Conservation (phyloP, 257 asterid genomes). For the Buddleja alternifolia region DNA sequence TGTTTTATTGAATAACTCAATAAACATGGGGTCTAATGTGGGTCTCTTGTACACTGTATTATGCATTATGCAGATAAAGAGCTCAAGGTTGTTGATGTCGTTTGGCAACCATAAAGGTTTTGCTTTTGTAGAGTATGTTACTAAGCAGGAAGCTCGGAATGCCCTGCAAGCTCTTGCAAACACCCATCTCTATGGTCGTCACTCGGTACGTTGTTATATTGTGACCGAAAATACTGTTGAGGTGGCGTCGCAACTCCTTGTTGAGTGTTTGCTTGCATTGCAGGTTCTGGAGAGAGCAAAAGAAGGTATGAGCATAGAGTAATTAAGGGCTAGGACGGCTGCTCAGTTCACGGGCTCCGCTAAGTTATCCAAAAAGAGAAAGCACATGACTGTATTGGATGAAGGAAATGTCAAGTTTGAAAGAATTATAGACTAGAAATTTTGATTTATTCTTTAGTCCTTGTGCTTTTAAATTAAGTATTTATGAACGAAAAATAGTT, state of each 20-base stretch:
- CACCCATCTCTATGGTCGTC: conserved; percentile 97
- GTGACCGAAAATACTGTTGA: neutral
- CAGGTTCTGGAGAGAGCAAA: conserved; percentile 96
- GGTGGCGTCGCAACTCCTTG: neutral
- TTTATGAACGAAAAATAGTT: no score
- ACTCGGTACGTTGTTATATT: conserved; percentile 66
- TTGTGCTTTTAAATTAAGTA: neutral
- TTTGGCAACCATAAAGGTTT: conserved; percentile 90
- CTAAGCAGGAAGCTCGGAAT: conserved; percentile 88
- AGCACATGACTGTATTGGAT: conserved; percentile 55
- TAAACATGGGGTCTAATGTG: no score
- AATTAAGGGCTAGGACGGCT: conserved; percentile 80
- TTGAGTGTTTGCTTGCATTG: conserved; percentile 25
- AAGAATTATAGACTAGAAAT: conserved; percentile 47
- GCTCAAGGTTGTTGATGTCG: conserved; percentile 79
- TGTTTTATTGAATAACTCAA: no score
- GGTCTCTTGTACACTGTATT: no score
- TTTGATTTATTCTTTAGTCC: neutral
- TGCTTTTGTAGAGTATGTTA: conserved; percentile 83
- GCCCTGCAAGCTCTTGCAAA: conserved; percentile 84
- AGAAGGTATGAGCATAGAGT: conserved; percentile 93
- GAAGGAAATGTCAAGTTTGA: conserved; percentile 65
- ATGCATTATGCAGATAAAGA: conserved; percentile 63
- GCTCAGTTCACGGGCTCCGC: conserved; percentile 67
- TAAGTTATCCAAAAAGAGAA: conserved; percentile 69